Base-by-base conservation (phyloP, 2,329 filamentous ascomycete species). In the Calonectria pseudoreteaudii region DNA sequence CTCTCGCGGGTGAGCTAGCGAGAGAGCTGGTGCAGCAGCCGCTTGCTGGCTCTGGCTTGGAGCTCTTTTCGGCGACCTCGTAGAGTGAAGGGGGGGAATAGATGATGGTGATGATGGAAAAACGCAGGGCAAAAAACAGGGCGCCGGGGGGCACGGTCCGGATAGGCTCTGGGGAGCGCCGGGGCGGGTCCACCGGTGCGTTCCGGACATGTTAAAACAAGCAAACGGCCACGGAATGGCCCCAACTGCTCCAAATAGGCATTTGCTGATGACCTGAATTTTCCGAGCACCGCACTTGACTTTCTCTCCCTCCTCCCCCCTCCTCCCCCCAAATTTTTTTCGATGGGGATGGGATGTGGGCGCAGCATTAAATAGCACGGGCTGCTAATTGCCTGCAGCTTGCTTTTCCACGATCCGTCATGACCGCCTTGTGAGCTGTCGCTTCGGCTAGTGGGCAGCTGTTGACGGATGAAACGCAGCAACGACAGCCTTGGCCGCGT, bases 1-100 rank as follows among this genome's bases (percentile, higher is more conserved):
- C 56, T 62, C 56, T 62, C 56, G 56, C 56, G 56, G 56, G 38
- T 62, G 26, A 62, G 56, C 56, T 62, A 62, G 56, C 7, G 56
- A 26, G 34, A n/a, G 23, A 62, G 36, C 56, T 62, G 23, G n/a
- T n/a, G 56, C 36, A 38, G 6, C 26, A 34, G 56, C 36, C 56
- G 18, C 23, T 16, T 18, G 23, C 36, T 62, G 56, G 56, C 56
- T 20, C 36, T 13, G 56, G 34, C 56, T 31, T 13, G 11, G 13
- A 16, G 14, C 16, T 34, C 7, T 20, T 38, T 20, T 38, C 14
- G n/a, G n/a, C 14, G 6, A 36, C 5, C 5, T 20, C 18, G 5
- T 18, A 13, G 13, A 62, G 56, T 26, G 36, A 62, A 62, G 34
- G 56, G 52, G 23, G 23, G 26, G n/a, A n/a, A n/a, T n/a, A n/a